phyloP scores from a whole-genome alignment of 169 alveolate genomes.

The Babesia microti region DNA sequence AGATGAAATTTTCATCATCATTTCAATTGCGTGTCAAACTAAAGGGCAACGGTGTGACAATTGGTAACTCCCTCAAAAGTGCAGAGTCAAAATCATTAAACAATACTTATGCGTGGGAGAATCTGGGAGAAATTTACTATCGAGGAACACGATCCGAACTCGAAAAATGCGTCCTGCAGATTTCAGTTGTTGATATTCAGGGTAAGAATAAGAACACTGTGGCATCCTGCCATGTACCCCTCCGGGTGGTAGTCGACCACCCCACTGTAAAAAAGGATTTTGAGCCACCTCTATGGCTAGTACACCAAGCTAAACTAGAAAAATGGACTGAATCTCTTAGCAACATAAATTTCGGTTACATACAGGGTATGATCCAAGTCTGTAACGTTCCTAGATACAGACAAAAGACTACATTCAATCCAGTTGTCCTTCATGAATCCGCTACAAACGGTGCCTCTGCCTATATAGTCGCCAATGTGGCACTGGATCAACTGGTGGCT shows the following conservation, averaged over 20 bases:
- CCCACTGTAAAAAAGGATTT: slow-evolving; percentile 44
- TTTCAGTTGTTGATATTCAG: slow-evolving; percentile 50
- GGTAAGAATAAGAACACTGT: slow-evolving; percentile 45
- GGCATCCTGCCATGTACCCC: slow-evolving; percentile 46
- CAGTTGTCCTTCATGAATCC: slow-evolving; percentile 4
- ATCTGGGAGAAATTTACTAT: slow-evolving; percentile 59
- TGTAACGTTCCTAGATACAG: slow-evolving; percentile 50
- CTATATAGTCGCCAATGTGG: slow-evolving; percentile 39
- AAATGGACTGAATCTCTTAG: slow-evolving; percentile 50
- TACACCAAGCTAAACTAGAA: slow-evolving; percentile 47
- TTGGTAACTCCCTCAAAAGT: too few species aligned
- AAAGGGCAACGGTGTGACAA: too few species aligned
- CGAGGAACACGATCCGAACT: slow-evolving; percentile 68
- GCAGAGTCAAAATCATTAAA: too few species aligned
- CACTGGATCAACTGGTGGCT: slow-evolving; percentile 46
- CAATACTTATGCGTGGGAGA: slow-evolving; percentile 57
- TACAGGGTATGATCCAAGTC: slow-evolving; percentile 44
- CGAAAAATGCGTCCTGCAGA: slow-evolving; percentile 55
- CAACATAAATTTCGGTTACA: slow-evolving; percentile 42
- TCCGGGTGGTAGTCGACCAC: slow-evolving; percentile 51
- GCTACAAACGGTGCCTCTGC: slow-evolving; percentile 15
- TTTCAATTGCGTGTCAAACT: too few species aligned
- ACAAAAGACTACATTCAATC: slow-evolving; percentile 34
- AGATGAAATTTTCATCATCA: too few species aligned
- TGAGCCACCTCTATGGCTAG: slow-evolving; percentile 45